Conservation (phyloP, 2,329 filamentous ascomycete species). For the Beauveria sp. region DNA sequence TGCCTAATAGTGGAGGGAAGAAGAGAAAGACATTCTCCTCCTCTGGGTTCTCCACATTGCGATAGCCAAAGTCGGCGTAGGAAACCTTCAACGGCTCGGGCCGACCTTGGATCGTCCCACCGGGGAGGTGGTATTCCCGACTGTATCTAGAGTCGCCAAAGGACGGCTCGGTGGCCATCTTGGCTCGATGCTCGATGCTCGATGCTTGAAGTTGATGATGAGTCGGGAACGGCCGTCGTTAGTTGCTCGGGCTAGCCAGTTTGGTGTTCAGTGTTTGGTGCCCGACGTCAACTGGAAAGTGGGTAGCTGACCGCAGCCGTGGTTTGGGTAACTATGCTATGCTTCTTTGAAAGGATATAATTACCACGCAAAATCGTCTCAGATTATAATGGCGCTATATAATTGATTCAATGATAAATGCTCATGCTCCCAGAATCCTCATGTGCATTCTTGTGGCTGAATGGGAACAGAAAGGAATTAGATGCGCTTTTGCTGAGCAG, state of each 20-base stretch:
- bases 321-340: no score
- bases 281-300: not conserved
- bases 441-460: no score
- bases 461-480: no score
- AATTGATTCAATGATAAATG: no score
- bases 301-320: not conserved
- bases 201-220: not conserved
- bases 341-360: no score
- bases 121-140: constrained; percentile 16
- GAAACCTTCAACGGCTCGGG: constrained; percentile 12
- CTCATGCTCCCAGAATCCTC: no score
- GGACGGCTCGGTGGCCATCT: constrained; percentile 5
- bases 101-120: constrained; percentile 12
- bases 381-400: no score
- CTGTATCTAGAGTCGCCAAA: constrained; percentile 18
- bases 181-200: not conserved
- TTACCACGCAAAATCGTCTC: no score
- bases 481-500: no score
- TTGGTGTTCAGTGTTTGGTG: not conserved
- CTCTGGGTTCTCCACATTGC: constrained; percentile 18
- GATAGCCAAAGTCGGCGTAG: constrained; percentile 26
- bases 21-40: constrained; percentile 23
- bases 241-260: not conserved
- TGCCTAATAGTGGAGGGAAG: constrained; percentile 21
- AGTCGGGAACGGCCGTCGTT: not conserved